Conservation (phyloP, 257 asterid species). For the Knoxia roxburghii region DNA sequence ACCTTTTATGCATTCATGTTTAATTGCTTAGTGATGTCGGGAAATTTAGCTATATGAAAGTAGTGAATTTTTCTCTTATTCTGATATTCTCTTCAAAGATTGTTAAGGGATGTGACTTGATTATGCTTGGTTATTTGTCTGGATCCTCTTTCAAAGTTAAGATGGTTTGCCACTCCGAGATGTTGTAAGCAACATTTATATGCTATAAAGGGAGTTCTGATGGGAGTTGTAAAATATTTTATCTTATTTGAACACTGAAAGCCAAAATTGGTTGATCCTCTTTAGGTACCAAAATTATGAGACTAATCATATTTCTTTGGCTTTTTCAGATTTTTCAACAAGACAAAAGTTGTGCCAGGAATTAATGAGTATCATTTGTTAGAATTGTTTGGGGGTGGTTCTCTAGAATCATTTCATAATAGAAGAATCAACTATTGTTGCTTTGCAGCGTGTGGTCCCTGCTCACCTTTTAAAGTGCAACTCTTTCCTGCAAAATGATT, state of each 20-base stretch:
- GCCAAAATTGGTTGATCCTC: too few species aligned
- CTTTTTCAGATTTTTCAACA: not conserved
- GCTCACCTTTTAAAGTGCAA: not conserved
- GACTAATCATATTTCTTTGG: not conserved
- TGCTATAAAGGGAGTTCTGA: not conserved
- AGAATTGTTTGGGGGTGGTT: not conserved
- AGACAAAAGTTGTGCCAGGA: not conserved
- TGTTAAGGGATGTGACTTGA: not conserved
- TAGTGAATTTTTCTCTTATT: not conserved
- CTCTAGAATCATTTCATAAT: not conserved
- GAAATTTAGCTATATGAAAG: not conserved
- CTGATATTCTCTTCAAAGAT: not conserved
- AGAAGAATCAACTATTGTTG: not conserved
- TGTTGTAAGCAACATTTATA: not conserved
- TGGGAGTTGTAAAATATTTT: too few species aligned
- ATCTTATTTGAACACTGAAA: not conserved
- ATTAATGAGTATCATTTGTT: not conserved
- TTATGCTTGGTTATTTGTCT: not conserved
- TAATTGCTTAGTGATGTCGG: not conserved
- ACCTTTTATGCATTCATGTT: not conserved
- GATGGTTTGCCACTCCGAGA: too few species aligned
- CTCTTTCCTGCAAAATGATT: not conserved
- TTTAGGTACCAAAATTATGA: not conserved
- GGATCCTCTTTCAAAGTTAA: too few species aligned
- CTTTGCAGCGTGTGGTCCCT: not conserved